Evolutionary conservation across 2,329 filamentous ascomycete species (phyloP).

Genomic region (Trichothecium roseum): DNA sequence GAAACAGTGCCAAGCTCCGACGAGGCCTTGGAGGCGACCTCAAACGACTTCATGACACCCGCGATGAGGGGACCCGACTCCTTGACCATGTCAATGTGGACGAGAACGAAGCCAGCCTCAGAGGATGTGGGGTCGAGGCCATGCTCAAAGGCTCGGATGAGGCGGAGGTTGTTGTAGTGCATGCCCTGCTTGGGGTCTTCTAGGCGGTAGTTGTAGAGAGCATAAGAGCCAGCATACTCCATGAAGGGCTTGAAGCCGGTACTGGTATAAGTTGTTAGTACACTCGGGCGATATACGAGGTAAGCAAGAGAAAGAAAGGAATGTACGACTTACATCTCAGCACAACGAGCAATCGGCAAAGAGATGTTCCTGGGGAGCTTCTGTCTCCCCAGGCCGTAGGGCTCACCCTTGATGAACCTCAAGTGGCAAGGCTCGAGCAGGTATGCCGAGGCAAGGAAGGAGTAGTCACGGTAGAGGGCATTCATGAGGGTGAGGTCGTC

Average conservation of each 20-base stretch:
- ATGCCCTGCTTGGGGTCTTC: slow-evolving; percentile 45
- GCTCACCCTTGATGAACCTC: slow-evolving; percentile 56
- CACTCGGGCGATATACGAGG: not conserved
- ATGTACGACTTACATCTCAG: slow-evolving; percentile 62
- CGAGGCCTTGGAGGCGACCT: slow-evolving; percentile 29
- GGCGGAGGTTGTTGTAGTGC: slow-evolving; percentile 59
- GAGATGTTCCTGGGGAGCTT: slow-evolving; percentile 64
- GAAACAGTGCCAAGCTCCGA: slow-evolving; percentile 10
- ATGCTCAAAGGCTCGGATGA: slow-evolving; percentile 84
- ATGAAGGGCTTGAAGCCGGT: slow-evolving; percentile 83
- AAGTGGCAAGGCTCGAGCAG: slow-evolving; percentile 86
- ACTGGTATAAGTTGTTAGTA: slow-evolving; percentile 15
- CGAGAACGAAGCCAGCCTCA: slow-evolving; percentile 91
- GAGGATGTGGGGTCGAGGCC: slow-evolving; percentile 80
- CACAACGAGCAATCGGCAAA: slow-evolving; percentile 73
- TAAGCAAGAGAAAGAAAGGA: not conserved
- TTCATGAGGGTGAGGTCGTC: slow-evolving; percentile 71
- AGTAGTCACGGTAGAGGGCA: slow-evolving; percentile 83
- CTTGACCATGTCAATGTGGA: slow-evolving; percentile 91
- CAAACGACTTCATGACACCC: slow-evolving; percentile 48
- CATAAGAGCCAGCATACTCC: slow-evolving; percentile 67
- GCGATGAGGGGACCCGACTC: slow-evolving; percentile 70
- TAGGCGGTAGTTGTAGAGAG: slow-evolving; percentile 57
- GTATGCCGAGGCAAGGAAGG: slow-evolving; percentile 81
- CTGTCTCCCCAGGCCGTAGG: slow-evolving; percentile 69